Base-by-base conservation (phyloP, 306 rosid genomes). In the Mimosa bimucronata region DNA sequence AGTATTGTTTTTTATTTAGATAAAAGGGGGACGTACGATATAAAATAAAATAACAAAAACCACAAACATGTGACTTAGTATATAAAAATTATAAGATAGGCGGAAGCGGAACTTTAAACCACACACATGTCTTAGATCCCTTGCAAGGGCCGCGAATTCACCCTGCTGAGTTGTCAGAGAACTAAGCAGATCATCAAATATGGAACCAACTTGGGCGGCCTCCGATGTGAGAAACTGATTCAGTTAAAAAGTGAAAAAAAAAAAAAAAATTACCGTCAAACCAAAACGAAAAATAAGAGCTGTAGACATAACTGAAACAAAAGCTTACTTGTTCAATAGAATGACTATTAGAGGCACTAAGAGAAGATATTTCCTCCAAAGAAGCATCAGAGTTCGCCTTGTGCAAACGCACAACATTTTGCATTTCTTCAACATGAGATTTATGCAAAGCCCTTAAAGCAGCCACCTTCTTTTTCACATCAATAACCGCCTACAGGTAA, bases 391-490 rank as follows among this genome's bases (percentile, higher is more conserved):
- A 93, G 85, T 71, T 74, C 1, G 99, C 92, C 85, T 80, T 87
- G 85, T 93, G 98, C 87, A 96, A 90, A 74, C 92, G 91, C 76
- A 96, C 98, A 72, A 93, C 97, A 84, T 96, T 96, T 86, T 93
- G 94, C 79, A 89, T 83, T 29, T 90, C 97, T 86, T 96, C 97
- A 19, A 90, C 76, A 77, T 96, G 97, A 73, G 91, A 90, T 58
- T 86, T 50, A 74, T 87, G 93, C 85, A 88, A 75, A 42, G 84
- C 71, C 89, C 92, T 91, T 38, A 91, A 80, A 74, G 85, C 81
- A 60, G 87, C 76, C 77, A 93, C 86, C 82, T 89, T 93, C 79
- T 80, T 87, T 86, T 86, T 93, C 74, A 90, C 77, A 82, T 90
- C 97, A 73, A 71, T 26, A 69, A 86, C 88, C 10, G 88, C 93